These are phyloP conservation scores for Capsella rubella DNA, from an alignment of 441 rosid genomes.

Conservation along the genomic window DNA sequence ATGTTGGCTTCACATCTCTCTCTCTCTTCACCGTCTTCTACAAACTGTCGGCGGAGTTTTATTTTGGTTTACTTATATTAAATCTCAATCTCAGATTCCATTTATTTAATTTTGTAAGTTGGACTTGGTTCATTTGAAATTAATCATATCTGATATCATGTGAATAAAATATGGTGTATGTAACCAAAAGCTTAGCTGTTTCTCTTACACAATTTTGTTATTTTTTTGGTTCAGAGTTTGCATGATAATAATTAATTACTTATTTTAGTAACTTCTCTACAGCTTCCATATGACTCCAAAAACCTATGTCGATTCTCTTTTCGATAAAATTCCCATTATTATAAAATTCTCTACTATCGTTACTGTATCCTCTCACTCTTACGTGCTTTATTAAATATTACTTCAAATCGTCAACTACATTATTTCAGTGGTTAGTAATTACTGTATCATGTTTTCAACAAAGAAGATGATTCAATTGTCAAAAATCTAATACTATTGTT, in stretches of 20 bases:
- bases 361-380: slow-evolving; percentile 9
- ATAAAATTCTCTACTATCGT: background rate
- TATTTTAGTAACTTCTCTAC: slow-evolving; percentile 42
- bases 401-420: background rate
- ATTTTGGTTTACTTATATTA: background rate
- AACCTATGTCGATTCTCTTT: slow-evolving; percentile 41
- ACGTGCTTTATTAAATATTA: too few relatives aligned
- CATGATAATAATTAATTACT: slow-evolving; percentile 28
- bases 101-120: background rate
- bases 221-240: background rate
- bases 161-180: slow-evolving; percentile 23
- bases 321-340: slow-evolving; percentile 34
- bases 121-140: slow-evolving; percentile 17
- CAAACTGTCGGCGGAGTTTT: slow-evolving; percentile 48
- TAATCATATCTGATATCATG: background rate
- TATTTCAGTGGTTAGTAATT: background rate
- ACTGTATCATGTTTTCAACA: background rate
- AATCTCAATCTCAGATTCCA: slow-evolving; percentile 8
- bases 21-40: slow-evolving; percentile 36
- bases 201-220: slow-evolving; percentile 36
- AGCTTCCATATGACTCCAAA: slow-evolving; percentile 45
- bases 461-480: background rate
- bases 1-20: slow-evolving; percentile 35
- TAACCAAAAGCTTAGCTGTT: slow-evolving; percentile 44
- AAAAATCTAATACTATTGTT: background rate